Evolutionary conservation across 495 filamentous ascomycete species (phyloP).

Genomic region (Polyplosphaeria fusca): DNA sequence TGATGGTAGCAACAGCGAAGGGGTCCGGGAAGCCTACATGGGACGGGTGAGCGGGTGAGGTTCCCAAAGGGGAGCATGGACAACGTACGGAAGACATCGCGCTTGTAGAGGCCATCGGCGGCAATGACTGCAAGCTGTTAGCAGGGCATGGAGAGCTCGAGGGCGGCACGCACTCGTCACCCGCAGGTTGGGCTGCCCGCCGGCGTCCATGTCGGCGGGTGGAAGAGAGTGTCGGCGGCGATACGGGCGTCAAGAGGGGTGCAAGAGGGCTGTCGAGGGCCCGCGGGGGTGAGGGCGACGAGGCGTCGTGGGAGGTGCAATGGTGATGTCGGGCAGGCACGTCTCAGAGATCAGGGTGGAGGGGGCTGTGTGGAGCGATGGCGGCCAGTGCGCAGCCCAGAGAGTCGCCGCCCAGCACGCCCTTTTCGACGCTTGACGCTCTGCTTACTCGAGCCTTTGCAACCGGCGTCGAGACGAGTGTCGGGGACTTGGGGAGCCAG

Average conservation of each 20-base stretch:
- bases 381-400: slow-evolving; percentile 18
- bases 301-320: background rate
- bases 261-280: slow-evolving; percentile 8
- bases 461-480: too few species aligned
- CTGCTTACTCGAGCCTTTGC: slow-evolving; percentile 11
- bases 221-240: background rate
- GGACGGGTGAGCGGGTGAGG: slow-evolving; percentile 29
- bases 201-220: slow-evolving; percentile 38
- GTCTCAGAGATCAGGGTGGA: slow-evolving; percentile 15
- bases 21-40: slow-evolving; percentile 87
- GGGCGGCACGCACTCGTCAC: slow-evolving; percentile 55
- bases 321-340: background rate
- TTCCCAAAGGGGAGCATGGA: slow-evolving; percentile 33
- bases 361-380: slow-evolving; percentile 24
- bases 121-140: slow-evolving; percentile 75
- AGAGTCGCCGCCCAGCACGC: too few species aligned
- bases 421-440: too few species aligned
- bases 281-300: background rate
- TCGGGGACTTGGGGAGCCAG: background rate
- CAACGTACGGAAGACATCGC: slow-evolving; percentile 92
- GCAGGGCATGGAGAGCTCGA: slow-evolving; percentile 17
- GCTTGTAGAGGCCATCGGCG: slow-evolving; percentile 95
- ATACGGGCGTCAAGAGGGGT: background rate
- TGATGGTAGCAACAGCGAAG: slow-evolving; percentile 93
- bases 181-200: slow-evolving; percentile 57